These are phyloP conservation scores for Termitomyces sp. DNA, from an alignment of 768 basidiomycete species.

Conservation along the genomic window DNA sequence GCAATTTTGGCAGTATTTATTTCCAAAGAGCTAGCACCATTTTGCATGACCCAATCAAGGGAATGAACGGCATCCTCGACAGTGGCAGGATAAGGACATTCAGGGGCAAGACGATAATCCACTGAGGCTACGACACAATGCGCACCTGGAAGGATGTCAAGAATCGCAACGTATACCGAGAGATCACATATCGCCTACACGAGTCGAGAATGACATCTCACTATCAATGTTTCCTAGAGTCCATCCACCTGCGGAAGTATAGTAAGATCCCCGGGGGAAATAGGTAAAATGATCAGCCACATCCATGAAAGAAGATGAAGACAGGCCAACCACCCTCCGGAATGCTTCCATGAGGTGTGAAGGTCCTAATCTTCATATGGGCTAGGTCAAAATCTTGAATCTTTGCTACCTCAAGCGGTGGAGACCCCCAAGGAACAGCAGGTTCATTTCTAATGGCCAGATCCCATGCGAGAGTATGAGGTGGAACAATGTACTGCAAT, in stretches of 20 bases:
- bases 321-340: slow-evolving; percentile 66
- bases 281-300: slow-evolving; percentile 26
- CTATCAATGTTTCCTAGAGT: slow-evolving; percentile 63
- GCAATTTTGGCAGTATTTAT: slow-evolving; percentile 54
- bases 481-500: slow-evolving; percentile 41
- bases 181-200: slow-evolving; percentile 32
- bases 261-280: too few species aligned
- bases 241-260: slow-evolving; percentile 59
- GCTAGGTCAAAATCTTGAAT: slow-evolving; percentile 50
- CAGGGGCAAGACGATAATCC: slow-evolving; percentile 71
- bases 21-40: slow-evolving; percentile 43
- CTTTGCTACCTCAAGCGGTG: slow-evolving; percentile 51
- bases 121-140: slow-evolving; percentile 62
- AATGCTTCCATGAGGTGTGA: slow-evolving; percentile 51
- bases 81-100: slow-evolving; percentile 66
- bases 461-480: slow-evolving; percentile 61
- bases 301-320: slow-evolving; percentile 74
- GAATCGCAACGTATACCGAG: background rate
- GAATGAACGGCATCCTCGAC: slow-evolving; percentile 70
- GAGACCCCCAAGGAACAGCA: slow-evolving; percentile 54
- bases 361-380: slow-evolving; percentile 56
- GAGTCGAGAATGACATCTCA: slow-evolving; percentile 59
- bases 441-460: slow-evolving; percentile 49
- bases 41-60: slow-evolving; percentile 53
- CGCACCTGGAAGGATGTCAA: slow-evolving; percentile 37